Base-by-base conservation (phyloP, 805 yeast genomes). In the Pichia exigua region DNA sequence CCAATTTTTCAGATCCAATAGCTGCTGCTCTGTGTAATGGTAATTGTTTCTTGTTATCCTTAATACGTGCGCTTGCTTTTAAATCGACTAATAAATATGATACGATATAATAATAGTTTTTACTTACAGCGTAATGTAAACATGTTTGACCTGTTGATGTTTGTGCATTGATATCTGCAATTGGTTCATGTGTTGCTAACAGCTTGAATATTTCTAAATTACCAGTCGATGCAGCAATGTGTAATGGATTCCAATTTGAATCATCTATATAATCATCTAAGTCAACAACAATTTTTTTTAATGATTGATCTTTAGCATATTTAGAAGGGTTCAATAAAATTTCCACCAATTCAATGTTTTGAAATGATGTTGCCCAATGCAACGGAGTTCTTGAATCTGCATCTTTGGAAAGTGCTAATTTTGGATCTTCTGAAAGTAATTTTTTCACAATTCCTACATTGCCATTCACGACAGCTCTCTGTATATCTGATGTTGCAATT, bases 231-330 rank as follows among this genome's bases (percentile, higher is more conserved):
- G 86, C 76, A 0, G 94, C 89, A 48, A 92, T 82, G 65, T 91
- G 97, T 35, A 88, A 61, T 1, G 95, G 89, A 0, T 92, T 84
- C 96, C 96, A 91, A 0, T 95, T 95, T 12, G 91, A 74, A 20
- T 77, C 83, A 64, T 91, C 98, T 0, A 62, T 60, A 59, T 74
- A 64, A 3, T 83, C 86, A 62, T 89, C 94, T 13, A 89, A 64
- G 56, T 88, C 92, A 24, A 77, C 67, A 54, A 57, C 43, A 43
- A 45, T 32, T 30, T 30, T 51, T 8, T 44, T 39, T 21, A 10
- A 17, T 32, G 13, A 18, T 42, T 13, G 42, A 15, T 45, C 47
- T 21, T 46, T 47, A 2, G 32, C 21, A 42, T 17, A 48, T 30
- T 52, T 27, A 4, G 41, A 45, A 4, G 55, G 55, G 44, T 53